These are phyloP conservation scores for Lagenidium sp. DNA, from an alignment of 352 stramenopile genomes.

Conservation along the genomic window DNA sequence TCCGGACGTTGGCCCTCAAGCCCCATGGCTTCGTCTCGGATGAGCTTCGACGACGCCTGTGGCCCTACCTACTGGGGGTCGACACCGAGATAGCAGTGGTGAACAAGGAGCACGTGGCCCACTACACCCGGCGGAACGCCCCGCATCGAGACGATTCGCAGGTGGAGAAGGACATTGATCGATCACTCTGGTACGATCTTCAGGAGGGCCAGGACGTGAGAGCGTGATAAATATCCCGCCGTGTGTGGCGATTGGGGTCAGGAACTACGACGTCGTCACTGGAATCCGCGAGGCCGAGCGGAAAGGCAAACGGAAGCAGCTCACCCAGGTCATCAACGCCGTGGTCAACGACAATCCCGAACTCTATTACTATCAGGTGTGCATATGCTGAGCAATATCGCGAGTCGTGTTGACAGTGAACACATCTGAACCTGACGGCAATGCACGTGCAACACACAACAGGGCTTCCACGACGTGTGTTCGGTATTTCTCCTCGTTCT, in stretches of 20 bases:
- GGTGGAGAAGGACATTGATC: slow-evolving; percentile 81
- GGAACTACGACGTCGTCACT: slow-evolving; percentile 65
- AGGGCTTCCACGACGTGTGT: slow-evolving; percentile 92
- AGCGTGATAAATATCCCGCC: no score
- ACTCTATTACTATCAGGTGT: slow-evolving; percentile 75
- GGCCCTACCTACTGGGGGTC: slow-evolving; percentile 42
- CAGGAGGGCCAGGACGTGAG: no score
- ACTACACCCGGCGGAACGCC: slow-evolving; percentile 7
- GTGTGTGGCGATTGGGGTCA: no score
- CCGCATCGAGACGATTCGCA: slow-evolving; percentile 55
- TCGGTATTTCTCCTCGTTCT: slow-evolving; percentile 78
- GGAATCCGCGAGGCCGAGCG: slow-evolving; percentile 57
- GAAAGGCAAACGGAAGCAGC: slow-evolving; percentile 37
- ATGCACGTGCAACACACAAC: no score
- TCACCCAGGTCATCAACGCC: slow-evolving; percentile 51
- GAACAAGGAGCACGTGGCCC: background rate
- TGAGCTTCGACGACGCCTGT: slow-evolving; percentile 49
- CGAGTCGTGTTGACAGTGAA: background rate
- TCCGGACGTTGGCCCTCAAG: slow-evolving; percentile 52
- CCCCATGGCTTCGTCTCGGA: slow-evolving; percentile 43
- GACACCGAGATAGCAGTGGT: slow-evolving; percentile 2
- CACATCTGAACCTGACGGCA: no score
- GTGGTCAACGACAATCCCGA: slow-evolving; percentile 36
- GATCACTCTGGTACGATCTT: slow-evolving; percentile 46
- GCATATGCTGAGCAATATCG: background rate